phyloP scores from a whole-genome alignment of 306 rosid species.

The Ormosia semicastrata region DNA sequence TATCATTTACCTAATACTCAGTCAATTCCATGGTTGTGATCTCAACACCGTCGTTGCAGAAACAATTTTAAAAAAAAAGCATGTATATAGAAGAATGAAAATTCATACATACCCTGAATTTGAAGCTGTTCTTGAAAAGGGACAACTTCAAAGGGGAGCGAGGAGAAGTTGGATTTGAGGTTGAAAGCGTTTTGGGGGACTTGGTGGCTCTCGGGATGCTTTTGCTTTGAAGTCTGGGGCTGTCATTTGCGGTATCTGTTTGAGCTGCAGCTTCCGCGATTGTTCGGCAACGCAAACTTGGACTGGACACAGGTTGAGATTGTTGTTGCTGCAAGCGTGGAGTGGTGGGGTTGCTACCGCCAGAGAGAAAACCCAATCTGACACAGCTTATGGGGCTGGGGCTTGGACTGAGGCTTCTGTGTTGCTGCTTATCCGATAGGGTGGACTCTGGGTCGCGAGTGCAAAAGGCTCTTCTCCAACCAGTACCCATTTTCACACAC shows the following conservation, averaged over 20 bases:
- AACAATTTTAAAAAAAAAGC: too few relatives aligned
- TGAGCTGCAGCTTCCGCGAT: conserved; percentile 37
- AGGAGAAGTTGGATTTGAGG: conserved; percentile 82
- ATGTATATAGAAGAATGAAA: too few relatives aligned
- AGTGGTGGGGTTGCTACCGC: conserved; percentile 68
- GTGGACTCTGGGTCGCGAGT: conserved; percentile 64
- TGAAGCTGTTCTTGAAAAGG: conserved; percentile 93
- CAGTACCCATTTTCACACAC: conserved; percentile 67
- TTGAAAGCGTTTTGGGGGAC: conserved; percentile 34
- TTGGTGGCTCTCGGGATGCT: conserved; percentile 47
- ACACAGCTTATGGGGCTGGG: conserved; percentile 78
- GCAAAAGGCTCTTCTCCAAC: conserved; percentile 98
- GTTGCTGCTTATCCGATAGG: conserved; percentile 44
- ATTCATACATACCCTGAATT: conserved; percentile 61
- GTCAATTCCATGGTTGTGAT: not conserved
- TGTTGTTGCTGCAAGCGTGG: conserved; percentile 38
- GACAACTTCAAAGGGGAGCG: conserved; percentile 86
- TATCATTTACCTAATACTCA: too few relatives aligned
- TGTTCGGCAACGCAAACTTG: conserved; percentile 59
- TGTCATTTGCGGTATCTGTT: conserved; percentile 9
- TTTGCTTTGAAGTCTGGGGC: conserved; percentile 46
- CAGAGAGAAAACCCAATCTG: conserved; percentile 66
- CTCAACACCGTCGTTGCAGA: not conserved
- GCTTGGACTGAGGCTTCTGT: conserved; percentile 40
- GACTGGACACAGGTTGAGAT: conserved; percentile 35